Conservation (phyloP, 2,329 filamentous ascomycete species). For the Aspergillus sclerotialis region DNA sequence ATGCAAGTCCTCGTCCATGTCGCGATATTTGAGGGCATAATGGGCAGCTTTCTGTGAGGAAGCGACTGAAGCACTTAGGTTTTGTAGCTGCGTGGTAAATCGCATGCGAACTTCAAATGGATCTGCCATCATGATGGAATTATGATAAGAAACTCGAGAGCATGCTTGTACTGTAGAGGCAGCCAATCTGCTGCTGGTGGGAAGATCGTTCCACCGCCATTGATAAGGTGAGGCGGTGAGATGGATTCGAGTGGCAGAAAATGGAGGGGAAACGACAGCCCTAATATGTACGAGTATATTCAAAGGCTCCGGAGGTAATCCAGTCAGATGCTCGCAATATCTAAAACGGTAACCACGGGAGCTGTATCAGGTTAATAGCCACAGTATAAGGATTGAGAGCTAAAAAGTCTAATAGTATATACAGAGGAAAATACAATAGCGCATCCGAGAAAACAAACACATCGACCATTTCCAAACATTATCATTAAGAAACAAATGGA, state of each 20-base stretch:
- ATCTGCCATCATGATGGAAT: conserved; percentile 57
- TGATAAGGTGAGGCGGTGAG: conserved; percentile 16
- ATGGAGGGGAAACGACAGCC: no score
- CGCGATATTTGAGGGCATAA: conserved; percentile 88
- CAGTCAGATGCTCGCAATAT: no score
- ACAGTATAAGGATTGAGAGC: no score
- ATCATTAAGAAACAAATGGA: not conserved
- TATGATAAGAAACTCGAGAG: no score
- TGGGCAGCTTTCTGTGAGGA: conserved; percentile 88
- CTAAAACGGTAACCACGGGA: no score
- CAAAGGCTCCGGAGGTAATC: no score
- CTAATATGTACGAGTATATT: no score
- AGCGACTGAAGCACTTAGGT: conserved; percentile 82
- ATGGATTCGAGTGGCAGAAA: conserved; percentile 16
- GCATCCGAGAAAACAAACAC: not conserved
- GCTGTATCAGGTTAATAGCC: no score
- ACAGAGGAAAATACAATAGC: not conserved
- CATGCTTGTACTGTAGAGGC: not conserved
- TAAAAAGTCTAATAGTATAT: not conserved
- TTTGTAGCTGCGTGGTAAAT: conserved; percentile 83
- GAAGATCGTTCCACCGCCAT: no score
- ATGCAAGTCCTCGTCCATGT: conserved; percentile 95
- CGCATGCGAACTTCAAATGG: conserved; percentile 98
- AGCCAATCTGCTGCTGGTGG: conserved; percentile 1
- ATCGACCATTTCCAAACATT: no score